Percentiles rank a stretch among this genome's conserved stretches.
Evolutionary conservation across 805 yeast species (phyloP).

Genomic region (Kluyveromyces siamensis): DNA sequence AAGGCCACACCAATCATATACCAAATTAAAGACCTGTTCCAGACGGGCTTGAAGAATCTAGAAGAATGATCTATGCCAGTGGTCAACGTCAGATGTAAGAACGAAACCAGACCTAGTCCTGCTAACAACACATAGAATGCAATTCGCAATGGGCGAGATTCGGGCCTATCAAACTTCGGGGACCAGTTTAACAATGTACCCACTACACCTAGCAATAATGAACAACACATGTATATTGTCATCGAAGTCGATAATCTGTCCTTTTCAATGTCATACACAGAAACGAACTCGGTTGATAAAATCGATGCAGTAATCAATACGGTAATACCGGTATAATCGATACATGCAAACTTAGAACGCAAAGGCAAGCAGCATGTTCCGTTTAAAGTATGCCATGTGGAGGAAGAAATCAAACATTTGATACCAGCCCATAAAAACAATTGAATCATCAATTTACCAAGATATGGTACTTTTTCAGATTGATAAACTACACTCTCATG

Average conservation of each 20-base stretch:
- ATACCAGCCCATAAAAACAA: slow-evolving; percentile 63
- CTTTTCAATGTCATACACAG: slow-evolving; percentile 52
- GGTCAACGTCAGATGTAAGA: slow-evolving; percentile 40
- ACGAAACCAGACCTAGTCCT: slow-evolving; percentile 61
- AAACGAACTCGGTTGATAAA: slow-evolving; percentile 73
- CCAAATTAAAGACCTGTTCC: slow-evolving; percentile 56
- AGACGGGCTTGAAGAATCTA: slow-evolving; percentile 54
- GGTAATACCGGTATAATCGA: slow-evolving; percentile 93
- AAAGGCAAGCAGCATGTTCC: slow-evolving; percentile 56
- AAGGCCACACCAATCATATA: slow-evolving; percentile 77
- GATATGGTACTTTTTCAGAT: slow-evolving; percentile 34
- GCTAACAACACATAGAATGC: slow-evolving; percentile 74
- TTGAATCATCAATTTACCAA: slow-evolving; percentile 37
- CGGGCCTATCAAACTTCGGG: slow-evolving; percentile 84
- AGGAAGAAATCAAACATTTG: slow-evolving; percentile 70
- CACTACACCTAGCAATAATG: slow-evolving; percentile 54
- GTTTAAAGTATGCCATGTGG: slow-evolving; percentile 86
- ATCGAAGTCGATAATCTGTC: slow-evolving; percentile 28
- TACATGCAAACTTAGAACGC: slow-evolving; percentile 77
- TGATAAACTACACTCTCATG: slow-evolving; percentile 50
- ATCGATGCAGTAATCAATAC: slow-evolving; percentile 83
- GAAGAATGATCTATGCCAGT: slow-evolving; percentile 49
- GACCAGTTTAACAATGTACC: slow-evolving; percentile 86
- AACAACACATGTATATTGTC: slow-evolving; percentile 44
- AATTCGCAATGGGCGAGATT: slow-evolving; percentile 70